Evolutionary conservation across 2,329 filamentous ascomycete genomes (phyloP).

Genomic region (Diaporthe sp.): DNA sequence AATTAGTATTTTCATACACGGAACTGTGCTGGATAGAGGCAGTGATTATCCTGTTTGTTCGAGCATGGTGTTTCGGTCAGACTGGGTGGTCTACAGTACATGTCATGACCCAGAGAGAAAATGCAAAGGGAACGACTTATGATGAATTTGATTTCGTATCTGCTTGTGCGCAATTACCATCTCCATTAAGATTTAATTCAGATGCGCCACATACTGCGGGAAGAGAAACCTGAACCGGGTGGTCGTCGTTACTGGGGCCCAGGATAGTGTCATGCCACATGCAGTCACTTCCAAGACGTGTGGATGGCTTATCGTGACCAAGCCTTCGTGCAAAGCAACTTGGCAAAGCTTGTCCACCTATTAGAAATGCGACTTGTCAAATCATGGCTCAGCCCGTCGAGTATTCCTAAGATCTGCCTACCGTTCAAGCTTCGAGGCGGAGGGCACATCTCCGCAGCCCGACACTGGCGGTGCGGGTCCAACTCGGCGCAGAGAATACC

Average conservation of each 20-base stretch:
- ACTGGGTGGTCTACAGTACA: conserved; percentile 20
- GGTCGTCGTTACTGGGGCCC: background rate
- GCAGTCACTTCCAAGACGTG: background rate
- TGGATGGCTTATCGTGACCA: background rate
- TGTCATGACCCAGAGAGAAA: conserved; percentile 9
- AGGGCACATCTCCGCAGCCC: background rate
- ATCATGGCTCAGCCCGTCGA: background rate
- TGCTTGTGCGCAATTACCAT: background rate
- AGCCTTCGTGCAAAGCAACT: background rate
- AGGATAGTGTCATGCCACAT: too few relatives aligned
- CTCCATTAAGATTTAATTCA: background rate
- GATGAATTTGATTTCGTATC: background rate
- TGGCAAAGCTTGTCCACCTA: conserved; percentile 2
- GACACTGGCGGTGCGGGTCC: background rate
- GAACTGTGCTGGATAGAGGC: conserved; percentile 14
- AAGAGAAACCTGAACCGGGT: background rate
- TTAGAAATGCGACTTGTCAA: conserved; percentile 1
- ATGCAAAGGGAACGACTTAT: background rate
- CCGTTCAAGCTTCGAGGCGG: background rate
- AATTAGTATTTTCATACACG: background rate
- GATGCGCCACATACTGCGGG: background rate
- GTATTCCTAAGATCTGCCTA: background rate
- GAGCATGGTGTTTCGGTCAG: conserved; percentile 34
- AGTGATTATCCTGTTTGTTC: conserved; percentile 20
- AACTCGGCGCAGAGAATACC: background rate